These are phyloP conservation scores for Pythium folliculosum DNA, from an alignment of 352 stramenopile genomes.

Conservation along the genomic window DNA sequence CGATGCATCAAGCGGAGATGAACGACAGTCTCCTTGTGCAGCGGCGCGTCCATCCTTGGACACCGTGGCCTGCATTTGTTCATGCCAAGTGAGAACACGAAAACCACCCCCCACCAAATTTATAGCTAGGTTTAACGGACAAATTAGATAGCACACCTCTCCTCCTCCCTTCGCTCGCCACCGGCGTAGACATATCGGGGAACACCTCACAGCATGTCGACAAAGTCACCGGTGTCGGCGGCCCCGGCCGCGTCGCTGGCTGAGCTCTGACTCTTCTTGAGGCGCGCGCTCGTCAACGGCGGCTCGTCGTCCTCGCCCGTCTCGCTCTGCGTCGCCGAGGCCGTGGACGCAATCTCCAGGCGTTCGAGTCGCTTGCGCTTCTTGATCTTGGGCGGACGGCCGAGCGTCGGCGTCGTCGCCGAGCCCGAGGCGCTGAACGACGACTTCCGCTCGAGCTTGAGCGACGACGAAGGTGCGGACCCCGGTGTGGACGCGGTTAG, in stretches of 20 bases:
- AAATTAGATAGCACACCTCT: slow-evolving; percentile 26
- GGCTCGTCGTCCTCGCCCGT: slow-evolving; percentile 30
- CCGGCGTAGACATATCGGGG: not conserved
- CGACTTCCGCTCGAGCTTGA: slow-evolving; percentile 23
- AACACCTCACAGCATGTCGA: slow-evolving; percentile 48
- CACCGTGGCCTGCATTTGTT: not conserved
- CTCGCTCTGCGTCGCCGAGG: slow-evolving; percentile 31
- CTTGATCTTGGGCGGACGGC: slow-evolving; percentile 27
- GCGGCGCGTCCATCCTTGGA: not conserved
- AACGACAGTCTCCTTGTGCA: slow-evolving; percentile 7
- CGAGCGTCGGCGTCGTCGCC: slow-evolving; percentile 18
- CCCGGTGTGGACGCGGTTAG: not conserved
- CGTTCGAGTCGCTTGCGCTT: slow-evolving; percentile 25
- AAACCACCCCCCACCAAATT: slow-evolving; percentile 13
- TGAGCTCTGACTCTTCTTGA: slow-evolving; percentile 17
- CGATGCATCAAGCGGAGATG: slow-evolving; percentile 1
- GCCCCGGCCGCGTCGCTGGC: not conserved
- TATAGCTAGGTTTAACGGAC: slow-evolving; percentile 26
- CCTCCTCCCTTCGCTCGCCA: not conserved
- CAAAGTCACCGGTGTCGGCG: slow-evolving; percentile 38
- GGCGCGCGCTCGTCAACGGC: slow-evolving; percentile 7
- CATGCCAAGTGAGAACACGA: not conserved
- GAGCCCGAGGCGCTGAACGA: slow-evolving; percentile 21
- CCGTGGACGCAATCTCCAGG: slow-evolving; percentile 9
- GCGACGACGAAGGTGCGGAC: not conserved